Evolutionary conservation across 2,329 filamentous ascomycete genomes (phyloP), one percentile per base, ranked within the genome.

Genomic region (Fusarium hostae): DNA sequence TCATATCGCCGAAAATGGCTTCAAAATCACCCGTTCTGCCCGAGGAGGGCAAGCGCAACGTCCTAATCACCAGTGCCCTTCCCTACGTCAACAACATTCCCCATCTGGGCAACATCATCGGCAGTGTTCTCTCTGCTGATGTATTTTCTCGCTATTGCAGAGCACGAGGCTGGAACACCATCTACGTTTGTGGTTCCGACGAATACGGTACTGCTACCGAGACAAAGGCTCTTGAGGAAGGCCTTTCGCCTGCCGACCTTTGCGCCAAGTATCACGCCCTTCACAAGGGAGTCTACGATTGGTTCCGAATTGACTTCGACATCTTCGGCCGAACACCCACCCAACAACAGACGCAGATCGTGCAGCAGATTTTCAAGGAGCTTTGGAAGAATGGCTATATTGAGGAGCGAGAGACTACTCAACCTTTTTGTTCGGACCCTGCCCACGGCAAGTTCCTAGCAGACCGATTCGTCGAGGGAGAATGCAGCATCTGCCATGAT

Each of bases 171-270:
- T 88, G 91, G 78, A 92, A 90, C 73, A 97, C 94, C 3, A 87
- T 97, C 55, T 97, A 90, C 81, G 87, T 97, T 74, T 97, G 95
- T 82, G 94, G 94, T 63, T 83, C 82, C n/a, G 95, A 98, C 84
- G 94, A 98, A 83, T 98, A 98, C 81, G 95, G 95, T 63, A 98
- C 95, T 16, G 95, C 95, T 26, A 97, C 95, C 35, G 95, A 98
- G 83, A 97, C 95, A 30, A 97, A 97, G 84, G 95, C 95, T 8
- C 89, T 98, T 43, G 94, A 97, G 80, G 94, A 96, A 80, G 91
- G 92, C 18, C 86, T 94, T 71, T 94, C 91, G 16, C 94, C 95
- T 26, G 87, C 92, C 77, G 88, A 95, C 79, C 89, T 98, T 16
- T 98, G 95, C 85, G 90, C 93, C 82, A 97, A 98, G 84, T 98